Evolutionary conservation across 768 basidiomycete genomes (phyloP), one percentile per base, ranked within the genome.

Genomic region (Symmetrospora coprosmae): DNA sequence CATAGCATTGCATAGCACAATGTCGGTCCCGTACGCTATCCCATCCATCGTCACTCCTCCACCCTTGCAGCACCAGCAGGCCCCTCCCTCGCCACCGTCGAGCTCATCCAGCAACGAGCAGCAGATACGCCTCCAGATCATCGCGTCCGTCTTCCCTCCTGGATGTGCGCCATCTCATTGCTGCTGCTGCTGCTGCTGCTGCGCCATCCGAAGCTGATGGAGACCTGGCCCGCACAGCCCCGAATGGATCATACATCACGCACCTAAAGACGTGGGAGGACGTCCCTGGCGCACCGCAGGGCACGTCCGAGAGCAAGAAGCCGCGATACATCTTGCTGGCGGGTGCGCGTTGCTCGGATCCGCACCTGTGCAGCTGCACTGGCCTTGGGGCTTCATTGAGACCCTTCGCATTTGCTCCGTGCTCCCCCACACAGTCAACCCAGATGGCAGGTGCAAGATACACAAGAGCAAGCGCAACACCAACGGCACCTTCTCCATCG

Each of bases 401-500:
- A n/a, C n/a, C 19, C 2, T 39, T 28, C 53, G 19, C 11, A 17
- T 28, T 47, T 8, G 23, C 7, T 6, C 23, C 21, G 23, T 27
- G 27, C 23, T 27, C 17, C 9, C 1, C 19, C 13, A 43, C 85
- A 84, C 82, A 75, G 76, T 82, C 2, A 74, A 71, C 62, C 79
- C 79, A 65, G 81, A 82, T 25, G 73, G 76, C 46, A 83, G 83
- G 1, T 81, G 82, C 71, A 80, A 68, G 21, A 63, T 99, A 19
- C 91, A 99, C 79, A 99, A 99, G 74, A 89, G 91, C 1, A 97
- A 97, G 74, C 75, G 87, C 65, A 97, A 99, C 71, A 82, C 84
- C 40, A 97, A 96, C 70, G 84, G 86, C 33, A 80, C 87, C 0
- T 97, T 92, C 73, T 94, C 89, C 7, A 87, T 97, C 47, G 94